Evolutionary conservation across 2,329 filamentous ascomycete species (phyloP).

Genomic region (Sclerotinia subarctica): DNA sequence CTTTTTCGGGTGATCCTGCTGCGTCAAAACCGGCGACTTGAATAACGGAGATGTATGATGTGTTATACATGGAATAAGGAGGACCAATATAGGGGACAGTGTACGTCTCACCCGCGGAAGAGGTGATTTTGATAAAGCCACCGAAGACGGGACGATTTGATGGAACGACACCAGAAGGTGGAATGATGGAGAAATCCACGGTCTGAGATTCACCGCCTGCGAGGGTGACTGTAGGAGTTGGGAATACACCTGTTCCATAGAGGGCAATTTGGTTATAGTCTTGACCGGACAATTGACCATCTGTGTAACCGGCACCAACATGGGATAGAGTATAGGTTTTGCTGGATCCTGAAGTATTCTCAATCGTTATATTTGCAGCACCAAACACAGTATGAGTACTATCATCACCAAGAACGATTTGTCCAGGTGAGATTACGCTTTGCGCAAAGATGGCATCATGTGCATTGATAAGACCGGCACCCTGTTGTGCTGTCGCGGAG

Average conservation of each 20-base stretch:
- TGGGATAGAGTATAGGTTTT: slow-evolving; percentile 34
- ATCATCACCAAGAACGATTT: slow-evolving; percentile 29
- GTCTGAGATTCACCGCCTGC: slow-evolving; percentile 24
- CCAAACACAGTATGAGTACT: slow-evolving; percentile 19
- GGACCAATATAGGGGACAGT: slow-evolving; percentile 33
- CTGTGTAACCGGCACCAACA: slow-evolving; percentile 30
- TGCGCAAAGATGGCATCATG: slow-evolving; percentile 36
- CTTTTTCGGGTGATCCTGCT: background rate
- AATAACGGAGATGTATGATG: slow-evolving; percentile 13
- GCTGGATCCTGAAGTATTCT: slow-evolving; percentile 26
- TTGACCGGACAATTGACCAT: slow-evolving; percentile 24
- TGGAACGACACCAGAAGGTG: slow-evolving; percentile 25
- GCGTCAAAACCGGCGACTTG: slow-evolving; percentile 7
- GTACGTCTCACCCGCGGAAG: slow-evolving; percentile 25
- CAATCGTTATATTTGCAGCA: slow-evolving; percentile 33
- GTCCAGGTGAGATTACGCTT: slow-evolving; percentile 30
- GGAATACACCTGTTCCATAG: slow-evolving; percentile 31
- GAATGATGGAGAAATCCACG: slow-evolving; percentile 27
- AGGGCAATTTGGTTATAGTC: slow-evolving; percentile 29
- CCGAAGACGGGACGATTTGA: slow-evolving; percentile 32
- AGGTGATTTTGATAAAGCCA: slow-evolving; percentile 31
- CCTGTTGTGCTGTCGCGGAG: slow-evolving; percentile 39
- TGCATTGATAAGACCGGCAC: slow-evolving; percentile 39
- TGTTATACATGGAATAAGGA: slow-evolving; percentile 32
- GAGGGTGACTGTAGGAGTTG: slow-evolving; percentile 27